Evolutionary conservation across 2,329 filamentous ascomycete species (phyloP).

Genomic region (Calonectria pauciramosa): DNA sequence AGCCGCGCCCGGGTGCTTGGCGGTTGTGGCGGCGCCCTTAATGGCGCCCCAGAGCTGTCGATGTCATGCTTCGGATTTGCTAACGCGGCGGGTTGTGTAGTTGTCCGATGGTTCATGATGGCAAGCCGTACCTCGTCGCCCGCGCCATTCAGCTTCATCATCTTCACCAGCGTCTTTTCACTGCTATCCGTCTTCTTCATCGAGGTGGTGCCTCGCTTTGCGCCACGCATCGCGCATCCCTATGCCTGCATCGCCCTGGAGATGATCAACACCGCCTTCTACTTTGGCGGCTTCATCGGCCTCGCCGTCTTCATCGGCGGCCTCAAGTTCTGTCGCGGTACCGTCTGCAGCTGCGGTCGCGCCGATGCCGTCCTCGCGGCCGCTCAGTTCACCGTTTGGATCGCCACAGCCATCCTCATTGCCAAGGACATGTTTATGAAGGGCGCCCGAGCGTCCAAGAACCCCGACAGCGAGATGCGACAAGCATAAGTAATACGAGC

Average conservation of each 20-base stretch:
- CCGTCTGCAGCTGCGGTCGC: slow-evolving; percentile 68
- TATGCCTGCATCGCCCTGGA: slow-evolving; percentile 65
- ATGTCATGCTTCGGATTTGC: neutral
- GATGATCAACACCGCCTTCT: slow-evolving; percentile 66
- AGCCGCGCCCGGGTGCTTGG: slow-evolving; percentile 1
- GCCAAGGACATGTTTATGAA: slow-evolving; percentile 63
- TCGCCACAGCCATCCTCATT: slow-evolving; percentile 60
- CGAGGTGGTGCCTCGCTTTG: slow-evolving; percentile 62
- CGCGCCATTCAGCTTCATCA: slow-evolving; percentile 69
- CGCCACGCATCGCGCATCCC: slow-evolving; percentile 61
- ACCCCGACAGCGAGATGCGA: slow-evolving; percentile 52
- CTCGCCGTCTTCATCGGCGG: slow-evolving; percentile 69
- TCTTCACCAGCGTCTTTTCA: slow-evolving; percentile 68
- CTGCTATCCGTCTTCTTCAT: slow-evolving; percentile 68
- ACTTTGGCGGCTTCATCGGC: slow-evolving; percentile 72
- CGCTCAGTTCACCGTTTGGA: slow-evolving; percentile 68
- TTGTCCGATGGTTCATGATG: slow-evolving; percentile 71
- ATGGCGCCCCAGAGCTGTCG: neutral
- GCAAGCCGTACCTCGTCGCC: slow-evolving; percentile 69
- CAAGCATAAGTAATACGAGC: slow-evolving; percentile 43
- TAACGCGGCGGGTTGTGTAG: slow-evolving; percentile 50
- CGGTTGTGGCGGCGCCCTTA: neutral
- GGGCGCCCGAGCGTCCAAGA: slow-evolving; percentile 50
- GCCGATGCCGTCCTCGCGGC: slow-evolving; percentile 68
- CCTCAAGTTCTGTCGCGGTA: slow-evolving; percentile 69